Base-by-base conservation (phyloP, 345 rosid genomes). In the Citrus maxima region DNA sequence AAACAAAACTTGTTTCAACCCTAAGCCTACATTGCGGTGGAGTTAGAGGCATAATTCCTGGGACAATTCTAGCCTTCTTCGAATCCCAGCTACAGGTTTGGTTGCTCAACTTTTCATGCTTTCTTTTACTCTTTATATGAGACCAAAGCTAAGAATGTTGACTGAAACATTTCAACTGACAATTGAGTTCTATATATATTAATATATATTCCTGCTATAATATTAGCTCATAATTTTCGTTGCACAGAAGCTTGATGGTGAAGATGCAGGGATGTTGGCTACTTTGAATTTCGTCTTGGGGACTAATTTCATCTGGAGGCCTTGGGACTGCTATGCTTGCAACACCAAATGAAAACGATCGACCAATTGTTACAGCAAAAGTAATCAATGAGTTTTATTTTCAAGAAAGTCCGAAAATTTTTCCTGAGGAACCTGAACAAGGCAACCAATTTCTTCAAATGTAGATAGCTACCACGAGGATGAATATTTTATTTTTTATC, bases 31-130 rank as follows among this genome's bases (percentile, higher is more conserved):
- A 35, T 35, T 5, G 83, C n/a, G 80, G 73, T 10, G 76, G 81
- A 22, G 69, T 78, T 13, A 62, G 73, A 77, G 79, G 83, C 49
- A 59, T 77, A 24, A 77, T 80, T 21, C 76, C 73, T n/a, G 74
- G 62, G 6, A 42, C 69, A 35, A 67, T 82, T 51, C 78, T 79
- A 58, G 71, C 72, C 18, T 78, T 56, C 55, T 74, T 84, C 1
- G 84, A 77, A 66, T 28, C 86, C 25, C 32, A 78, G 54, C 80
- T 84, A 10, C 82, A 72, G 78, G 82, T 79, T 28, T 22, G 4
- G 42, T 62, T 62, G 64, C 65, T 74, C 37, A 37, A n/a, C 2
- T 10, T 30, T 34, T 10, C 51, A 18, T 74, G 38, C 37, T 38
- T 59, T 9, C 25, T 13, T 24, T 4, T 10, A 10, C 5, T 30